Evolutionary conservation across 495 filamentous ascomycete genomes (phyloP).

Genomic region (Aspergillus leporis): DNA sequence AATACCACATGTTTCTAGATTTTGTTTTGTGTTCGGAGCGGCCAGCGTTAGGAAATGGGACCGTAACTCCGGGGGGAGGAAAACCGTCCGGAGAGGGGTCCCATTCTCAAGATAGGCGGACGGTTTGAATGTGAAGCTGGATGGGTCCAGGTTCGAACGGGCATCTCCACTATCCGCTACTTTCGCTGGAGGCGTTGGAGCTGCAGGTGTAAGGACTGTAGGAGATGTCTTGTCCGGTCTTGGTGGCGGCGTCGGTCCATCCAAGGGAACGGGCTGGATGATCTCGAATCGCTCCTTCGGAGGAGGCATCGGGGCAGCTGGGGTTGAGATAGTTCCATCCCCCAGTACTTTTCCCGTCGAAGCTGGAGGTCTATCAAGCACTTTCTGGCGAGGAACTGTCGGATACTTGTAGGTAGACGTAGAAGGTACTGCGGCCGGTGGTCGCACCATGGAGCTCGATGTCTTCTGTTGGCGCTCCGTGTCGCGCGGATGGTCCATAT

Average conservation of each 20-base stretch:
- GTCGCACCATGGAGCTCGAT: constrained; percentile 17
- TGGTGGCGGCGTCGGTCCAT: constrained; percentile 27
- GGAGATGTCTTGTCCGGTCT: constrained; percentile 34
- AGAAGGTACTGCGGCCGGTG: constrained; percentile 13
- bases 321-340: constrained; percentile 31
- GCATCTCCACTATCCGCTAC: constrained; percentile 15
- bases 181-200: constrained; percentile 31
- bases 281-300: constrained; percentile 44
- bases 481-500: constrained; percentile 32
- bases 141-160: constrained; percentile 42
- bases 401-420: constrained; percentile 52
- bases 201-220: constrained; percentile 1
- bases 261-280: constrained; percentile 21
- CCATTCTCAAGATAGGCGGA: constrained; percentile 88
- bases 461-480: constrained; percentile 7
- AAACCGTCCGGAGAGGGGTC: constrained; percentile 79
- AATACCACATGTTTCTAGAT: constrained; percentile 92
- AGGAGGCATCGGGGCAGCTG: constrained; percentile 47
- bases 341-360: constrained; percentile 16
- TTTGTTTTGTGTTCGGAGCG: constrained; percentile 69
- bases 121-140: constrained; percentile 77
- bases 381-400: constrained; percentile 49
- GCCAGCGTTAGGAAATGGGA: constrained; percentile 70
- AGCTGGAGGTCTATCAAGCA: constrained; percentile 25
- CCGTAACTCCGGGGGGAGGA: constrained; percentile 77